Evolutionary conservation across 805 yeast genomes (phyloP), one percentile per base, ranked within the genome.

Genomic region (Debaryomyces tyrocola): DNA sequence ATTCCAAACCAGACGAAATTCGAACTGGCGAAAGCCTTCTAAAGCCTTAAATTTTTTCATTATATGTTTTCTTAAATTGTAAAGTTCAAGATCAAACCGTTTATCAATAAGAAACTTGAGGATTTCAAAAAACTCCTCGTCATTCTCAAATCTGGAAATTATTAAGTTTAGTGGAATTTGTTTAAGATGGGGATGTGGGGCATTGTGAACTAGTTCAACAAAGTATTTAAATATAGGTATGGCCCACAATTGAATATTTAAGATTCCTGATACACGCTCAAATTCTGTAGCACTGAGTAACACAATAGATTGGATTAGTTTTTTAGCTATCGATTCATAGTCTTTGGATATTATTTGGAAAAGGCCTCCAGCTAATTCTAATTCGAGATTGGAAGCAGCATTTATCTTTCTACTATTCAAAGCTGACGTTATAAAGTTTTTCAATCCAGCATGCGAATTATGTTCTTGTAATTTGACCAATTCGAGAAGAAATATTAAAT

Each of bases 251-350:
- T 46, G 46, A 8, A 70, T 45, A 1, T 59, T 45, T 29, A 71
- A 46, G 28, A 46, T 15, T 1, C 43, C 44, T 20, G 67, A 50
- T 20, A 57, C 44, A 8, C 46, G 45, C 12, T 53, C 60, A 40
- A 67, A 60, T 11, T 62, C 69, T 1, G 60, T 66, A 2, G 55
- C 51, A 20, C 63, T 61, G 28, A 61, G 45, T 15, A 62, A 52
- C 14, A 68, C 69, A 14, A 68, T 54, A 21, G 60, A 59, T 49
- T 71, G 75, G 20, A 73, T 58, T 4, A 70, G 50, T 39, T 51
- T 56, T 45, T 72, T 73, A 6, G 66, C 70, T 39, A 68, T 56
- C 0, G 46, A 39, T 21, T 57, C 63, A 45, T 53, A 70, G 15
- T 59, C 59, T 2, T 40, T 41, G 2, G 43, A 34, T 4, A 51